These are phyloP conservation scores for Cichorium intybus DNA, from an alignment of 140 eudicot genomes.

Conservation along the genomic window DNA sequence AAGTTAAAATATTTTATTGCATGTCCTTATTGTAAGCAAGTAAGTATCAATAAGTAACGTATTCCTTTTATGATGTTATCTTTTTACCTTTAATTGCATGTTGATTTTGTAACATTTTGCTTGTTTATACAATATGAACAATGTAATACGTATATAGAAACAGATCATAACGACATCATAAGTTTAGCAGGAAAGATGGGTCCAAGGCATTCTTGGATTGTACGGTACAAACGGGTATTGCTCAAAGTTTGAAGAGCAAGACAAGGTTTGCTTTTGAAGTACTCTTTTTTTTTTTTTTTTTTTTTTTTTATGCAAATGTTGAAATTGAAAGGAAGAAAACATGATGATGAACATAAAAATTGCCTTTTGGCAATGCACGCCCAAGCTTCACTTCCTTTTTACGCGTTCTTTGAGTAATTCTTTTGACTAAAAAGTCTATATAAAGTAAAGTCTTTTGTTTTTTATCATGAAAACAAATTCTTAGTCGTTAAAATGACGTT, in stretches of 20 bases:
- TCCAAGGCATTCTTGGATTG: background rate
- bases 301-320: constrained; percentile 14
- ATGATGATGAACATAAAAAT: constrained; percentile 27
- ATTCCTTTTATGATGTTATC: too few species aligned
- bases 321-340: constrained; percentile 21
- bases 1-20: background rate
- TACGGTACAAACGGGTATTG: background rate
- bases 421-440: constrained; percentile 18
- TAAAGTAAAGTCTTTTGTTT: constrained; percentile 30
- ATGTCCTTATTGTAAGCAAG: background rate
- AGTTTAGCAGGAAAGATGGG: background rate
- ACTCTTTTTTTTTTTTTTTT: too few species aligned
- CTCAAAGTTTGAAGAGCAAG: constrained; percentile 16
- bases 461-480: background rate
- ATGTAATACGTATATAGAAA: background rate
- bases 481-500: background rate
- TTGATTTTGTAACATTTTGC: background rate
- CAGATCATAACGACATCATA: background rate
- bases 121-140: background rate
- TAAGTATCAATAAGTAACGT: too few species aligned
- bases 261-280: constrained; percentile 36
- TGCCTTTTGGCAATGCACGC: constrained; percentile 41
- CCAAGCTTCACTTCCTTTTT: constrained; percentile 29
- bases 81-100: background rate
- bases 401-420: constrained; percentile 28